A percentile compares a stretch with the other conserved stretches of the same genome.
Conservation (phyloP, 2,329 filamentous ascomycete genomes). For the Pseudocercospora musae region DNA sequence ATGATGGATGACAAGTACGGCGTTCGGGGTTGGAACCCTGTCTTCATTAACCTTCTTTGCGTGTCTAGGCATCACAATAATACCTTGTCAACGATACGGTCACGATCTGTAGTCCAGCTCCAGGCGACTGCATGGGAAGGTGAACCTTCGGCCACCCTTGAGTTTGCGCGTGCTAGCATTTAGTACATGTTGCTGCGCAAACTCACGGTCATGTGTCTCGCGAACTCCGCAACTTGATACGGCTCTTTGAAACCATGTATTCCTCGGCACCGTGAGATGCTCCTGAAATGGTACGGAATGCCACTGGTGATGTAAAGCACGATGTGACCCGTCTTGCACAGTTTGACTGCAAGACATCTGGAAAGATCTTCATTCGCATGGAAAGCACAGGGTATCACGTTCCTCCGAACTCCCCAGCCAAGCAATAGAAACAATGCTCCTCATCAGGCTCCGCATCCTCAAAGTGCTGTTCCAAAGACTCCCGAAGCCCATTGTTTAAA, state of each 20-base stretch:
- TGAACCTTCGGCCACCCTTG: neutral
- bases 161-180: too few relatives aligned
- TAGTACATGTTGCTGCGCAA: too few relatives aligned
- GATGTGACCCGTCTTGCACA: too few relatives aligned
- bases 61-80: neutral
- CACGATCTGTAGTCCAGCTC: neutral
- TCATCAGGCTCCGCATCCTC: neutral
- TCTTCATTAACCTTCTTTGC: neutral
- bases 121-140: neutral
- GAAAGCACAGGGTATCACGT: neutral
- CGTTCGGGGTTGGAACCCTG: neutral
- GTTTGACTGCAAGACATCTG: neutral
- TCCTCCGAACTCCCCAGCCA: neutral
- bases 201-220: too few relatives aligned
- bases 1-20: neutral
- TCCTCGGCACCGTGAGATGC: too few relatives aligned
- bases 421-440: too few relatives aligned
- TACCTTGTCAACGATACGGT: neutral
- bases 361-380: neutral
- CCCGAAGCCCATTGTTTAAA: slow-evolving; percentile 34
- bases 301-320: too few relatives aligned
- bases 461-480: slow-evolving; percentile 16
- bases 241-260: too few relatives aligned
- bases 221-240: too few relatives aligned
- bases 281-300: too few relatives aligned